phyloP scores from a whole-genome alignment of 2,329 filamentous ascomycete species.

The Colletotrichum sp. region DNA sequence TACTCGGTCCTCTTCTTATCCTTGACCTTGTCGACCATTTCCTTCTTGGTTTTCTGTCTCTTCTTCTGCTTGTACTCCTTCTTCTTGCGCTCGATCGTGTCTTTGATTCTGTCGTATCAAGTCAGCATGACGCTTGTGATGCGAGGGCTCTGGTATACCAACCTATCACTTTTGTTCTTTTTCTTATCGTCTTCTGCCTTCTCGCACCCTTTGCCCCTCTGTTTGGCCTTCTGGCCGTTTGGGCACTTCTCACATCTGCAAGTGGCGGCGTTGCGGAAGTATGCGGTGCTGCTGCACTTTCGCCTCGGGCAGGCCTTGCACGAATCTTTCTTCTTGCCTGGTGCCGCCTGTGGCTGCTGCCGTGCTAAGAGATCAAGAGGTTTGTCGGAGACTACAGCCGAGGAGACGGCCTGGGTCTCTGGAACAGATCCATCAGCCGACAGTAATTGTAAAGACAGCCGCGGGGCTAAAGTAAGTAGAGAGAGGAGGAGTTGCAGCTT shows the following conservation, averaged over 20 bases:
- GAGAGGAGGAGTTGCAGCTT: background rate
- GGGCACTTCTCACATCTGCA: background rate
- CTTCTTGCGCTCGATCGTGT: background rate
- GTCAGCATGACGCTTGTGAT: background rate
- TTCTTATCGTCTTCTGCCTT: background rate
- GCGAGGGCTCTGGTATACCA: fast-evolving
- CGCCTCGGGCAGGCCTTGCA: background rate
- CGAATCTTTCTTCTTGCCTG: background rate
- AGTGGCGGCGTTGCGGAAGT: background rate
- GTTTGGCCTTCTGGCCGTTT: background rate
- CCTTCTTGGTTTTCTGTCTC: background rate
- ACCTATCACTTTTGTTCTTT: background rate
- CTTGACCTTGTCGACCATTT: background rate
- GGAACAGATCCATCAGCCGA: background rate
- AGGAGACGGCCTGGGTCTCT: background rate
- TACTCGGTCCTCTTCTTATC: background rate
- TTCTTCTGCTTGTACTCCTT: background rate
- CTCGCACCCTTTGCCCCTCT: background rate
- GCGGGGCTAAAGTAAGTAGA: background rate
- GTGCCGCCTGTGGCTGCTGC: background rate
- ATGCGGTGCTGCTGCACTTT: background rate
- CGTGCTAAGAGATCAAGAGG: background rate
- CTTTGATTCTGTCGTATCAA: background rate
- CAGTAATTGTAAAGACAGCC: background rate
- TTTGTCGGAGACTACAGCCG: background rate